These are phyloP conservation scores for Phytophthora idaei DNA, from an alignment of 352 stramenopile genomes.

Conservation along the genomic window DNA sequence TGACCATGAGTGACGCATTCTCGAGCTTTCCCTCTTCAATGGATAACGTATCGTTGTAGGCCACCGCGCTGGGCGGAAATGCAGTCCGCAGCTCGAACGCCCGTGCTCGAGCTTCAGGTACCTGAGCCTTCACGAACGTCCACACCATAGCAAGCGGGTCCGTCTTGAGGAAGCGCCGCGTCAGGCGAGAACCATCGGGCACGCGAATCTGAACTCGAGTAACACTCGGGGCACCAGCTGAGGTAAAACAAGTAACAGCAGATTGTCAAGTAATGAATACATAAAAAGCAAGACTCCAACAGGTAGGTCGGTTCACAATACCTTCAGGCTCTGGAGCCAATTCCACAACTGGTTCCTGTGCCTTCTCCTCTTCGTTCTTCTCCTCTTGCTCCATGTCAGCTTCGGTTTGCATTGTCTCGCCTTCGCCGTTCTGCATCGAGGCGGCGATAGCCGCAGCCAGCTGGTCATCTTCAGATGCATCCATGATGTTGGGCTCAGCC, in stretches of 20 bases:
- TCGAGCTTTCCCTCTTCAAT: conserved; percentile 73
- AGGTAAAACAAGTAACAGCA: conserved; percentile 10
- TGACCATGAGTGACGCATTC: conserved; percentile 81
- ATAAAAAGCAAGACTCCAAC: conserved; percentile 4
- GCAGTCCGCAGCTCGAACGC: conserved; percentile 77
- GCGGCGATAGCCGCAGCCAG: conserved; percentile 80
- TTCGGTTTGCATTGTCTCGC: conserved; percentile 23
- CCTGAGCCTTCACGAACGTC: conserved; percentile 76
- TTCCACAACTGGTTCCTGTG: conserved; percentile 44
- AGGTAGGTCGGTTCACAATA: conserved; percentile 25
- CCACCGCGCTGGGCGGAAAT: conserved; percentile 61
- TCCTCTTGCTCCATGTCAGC: conserved; percentile 44
- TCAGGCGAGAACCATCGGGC: conserved; percentile 67
- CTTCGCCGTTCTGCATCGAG: conserved; percentile 62
- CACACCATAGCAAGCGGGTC: conserved; percentile 70
- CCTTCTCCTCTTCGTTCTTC: conserved; percentile 42
- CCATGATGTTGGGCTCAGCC: conserved; percentile 43
- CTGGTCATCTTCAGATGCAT: conserved; percentile 79
- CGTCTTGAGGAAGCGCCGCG: conserved; percentile 75
- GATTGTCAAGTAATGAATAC: conserved; percentile 3
- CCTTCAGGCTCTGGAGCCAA: conserved; percentile 63
- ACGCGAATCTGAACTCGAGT: conserved; percentile 76
- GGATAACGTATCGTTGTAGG: conserved; percentile 54
- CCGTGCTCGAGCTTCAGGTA: conserved; percentile 68
- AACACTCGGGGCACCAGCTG: conserved; percentile 55